Percentiles rank a stretch among this genome's conserved stretches.
Conservation (phyloP, 2,329 filamentous ascomycete genomes). For the Epichloe scottii region DNA sequence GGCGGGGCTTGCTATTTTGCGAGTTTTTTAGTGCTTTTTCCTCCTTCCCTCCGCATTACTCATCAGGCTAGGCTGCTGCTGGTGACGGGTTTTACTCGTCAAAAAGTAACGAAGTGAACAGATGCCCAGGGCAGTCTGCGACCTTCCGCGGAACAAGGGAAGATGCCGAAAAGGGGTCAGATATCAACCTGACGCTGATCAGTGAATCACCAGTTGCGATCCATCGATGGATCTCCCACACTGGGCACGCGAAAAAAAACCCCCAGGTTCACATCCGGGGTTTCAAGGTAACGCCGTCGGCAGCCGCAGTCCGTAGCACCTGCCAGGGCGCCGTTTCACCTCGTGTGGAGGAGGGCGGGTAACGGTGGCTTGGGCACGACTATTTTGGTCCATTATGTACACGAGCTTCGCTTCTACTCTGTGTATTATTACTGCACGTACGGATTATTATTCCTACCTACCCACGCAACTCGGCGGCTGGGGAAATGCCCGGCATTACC, state of each 20-base stretch:
- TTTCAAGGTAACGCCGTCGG: neutral
- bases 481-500: too few species aligned
- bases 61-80: neutral
- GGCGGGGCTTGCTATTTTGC: neutral
- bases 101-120: neutral
- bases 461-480: neutral
- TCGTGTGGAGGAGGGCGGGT: neutral
- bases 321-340: neutral
- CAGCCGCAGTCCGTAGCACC: neutral
- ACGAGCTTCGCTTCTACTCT: neutral
- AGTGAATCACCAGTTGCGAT: too few species aligned
- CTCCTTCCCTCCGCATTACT: neutral
- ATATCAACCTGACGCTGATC: too few species aligned
- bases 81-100: too few species aligned
- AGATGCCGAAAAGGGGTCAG: neutral
- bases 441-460: neutral
- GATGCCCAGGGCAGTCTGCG: neutral
- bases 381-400: neutral
- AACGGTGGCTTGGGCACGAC: neutral
- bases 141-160: neutral
- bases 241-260: too few species aligned
- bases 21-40: conserved; percentile 2
- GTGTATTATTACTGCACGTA: too few species aligned
- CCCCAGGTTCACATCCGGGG: too few species aligned
- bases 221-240: neutral